These are phyloP conservation scores for Rhododendron henanense DNA, from an alignment of 148 eudicot genomes.

Conservation along the genomic window DNA sequence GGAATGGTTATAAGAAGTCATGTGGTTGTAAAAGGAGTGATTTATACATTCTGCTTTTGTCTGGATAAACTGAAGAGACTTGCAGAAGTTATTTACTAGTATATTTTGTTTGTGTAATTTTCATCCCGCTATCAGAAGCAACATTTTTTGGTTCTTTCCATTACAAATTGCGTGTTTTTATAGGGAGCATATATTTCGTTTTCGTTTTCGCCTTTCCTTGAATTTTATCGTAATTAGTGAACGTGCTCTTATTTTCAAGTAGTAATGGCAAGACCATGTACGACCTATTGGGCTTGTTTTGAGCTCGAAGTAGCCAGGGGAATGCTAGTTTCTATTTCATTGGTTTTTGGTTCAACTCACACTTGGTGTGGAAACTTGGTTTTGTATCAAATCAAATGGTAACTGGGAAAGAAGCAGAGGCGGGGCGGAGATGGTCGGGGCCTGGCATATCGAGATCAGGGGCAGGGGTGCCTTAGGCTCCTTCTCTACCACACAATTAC, in stretches of 20 bases:
- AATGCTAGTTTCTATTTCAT: neutral
- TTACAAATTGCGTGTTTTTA: neutral
- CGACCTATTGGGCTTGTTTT: neutral
- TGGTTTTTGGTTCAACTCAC: neutral
- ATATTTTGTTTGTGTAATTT: neutral
- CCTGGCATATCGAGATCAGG: too few species aligned
- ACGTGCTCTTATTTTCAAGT: neutral
- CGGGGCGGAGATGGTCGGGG: neutral
- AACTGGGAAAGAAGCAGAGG: neutral
- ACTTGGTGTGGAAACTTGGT: neutral
- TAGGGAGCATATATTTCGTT: neutral
- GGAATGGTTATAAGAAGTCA: neutral
- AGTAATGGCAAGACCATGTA: neutral
- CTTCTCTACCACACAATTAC: too few species aligned
- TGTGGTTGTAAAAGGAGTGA: conserved; percentile 1
- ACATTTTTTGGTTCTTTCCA: neutral
- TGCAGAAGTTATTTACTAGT: neutral
- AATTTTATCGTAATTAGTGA: neutral
- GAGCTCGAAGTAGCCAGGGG: neutral
- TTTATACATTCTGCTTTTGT: neutral
- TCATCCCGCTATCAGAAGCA: neutral
- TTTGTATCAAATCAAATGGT: neutral
- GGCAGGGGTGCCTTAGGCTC: too few species aligned
- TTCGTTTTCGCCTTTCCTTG: neutral
- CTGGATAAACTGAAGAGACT: neutral